Base-by-base conservation (phyloP, 495 filamentous ascomycete species). In the Cercophora newfieldiana region DNA sequence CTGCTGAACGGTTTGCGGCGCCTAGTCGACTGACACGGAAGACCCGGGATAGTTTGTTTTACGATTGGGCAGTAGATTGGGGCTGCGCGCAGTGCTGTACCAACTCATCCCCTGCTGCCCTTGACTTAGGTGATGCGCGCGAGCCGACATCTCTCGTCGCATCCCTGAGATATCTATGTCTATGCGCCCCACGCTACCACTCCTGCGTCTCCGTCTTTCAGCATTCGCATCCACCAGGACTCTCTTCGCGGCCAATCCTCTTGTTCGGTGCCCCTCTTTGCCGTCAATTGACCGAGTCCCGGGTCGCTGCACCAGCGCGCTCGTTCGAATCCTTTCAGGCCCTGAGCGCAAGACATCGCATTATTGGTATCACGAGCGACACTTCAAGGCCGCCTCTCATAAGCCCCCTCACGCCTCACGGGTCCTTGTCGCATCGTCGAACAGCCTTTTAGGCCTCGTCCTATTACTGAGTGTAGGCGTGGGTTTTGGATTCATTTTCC, bases 21-120 rank as follows among this genome's bases (percentile, higher is more conserved):
- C 37, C 37, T 4, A 14, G 37, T 44, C 12, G 19, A 50, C 71
- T 66, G 68, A 73, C 68, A 69, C 65, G 69, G 67, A 63, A 63
- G 19, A 24, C 57, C 69, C 67, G 71, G 71, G 61, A 71, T 66
- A 68, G 66, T 64, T 64, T 64, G 63, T 31, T 53, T 30, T 63
- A 26, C 47, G 37, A 68, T 68, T 68, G 61, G 55, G 26, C 53
- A 31, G 50, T 30, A 49, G 25, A 56, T 51, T n/a, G 61, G 61
- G 61, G 61, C 59, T 63, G 59, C 62, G 57, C 24, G 25, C 56
- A 33, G 30, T 33, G 30, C 30, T 33, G 30, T 44, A 44, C 37
- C 37, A 44, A 44, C 37, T 44, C 37, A 44, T 14, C 37, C 37
- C 37, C 37, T 4, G 30, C 30, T 12, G 37, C 10, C 2, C n/a